These are phyloP conservation scores for Aspergillus egyptiacus DNA, from an alignment of 495 filamentous ascomycete species.

Conservation along the genomic window DNA sequence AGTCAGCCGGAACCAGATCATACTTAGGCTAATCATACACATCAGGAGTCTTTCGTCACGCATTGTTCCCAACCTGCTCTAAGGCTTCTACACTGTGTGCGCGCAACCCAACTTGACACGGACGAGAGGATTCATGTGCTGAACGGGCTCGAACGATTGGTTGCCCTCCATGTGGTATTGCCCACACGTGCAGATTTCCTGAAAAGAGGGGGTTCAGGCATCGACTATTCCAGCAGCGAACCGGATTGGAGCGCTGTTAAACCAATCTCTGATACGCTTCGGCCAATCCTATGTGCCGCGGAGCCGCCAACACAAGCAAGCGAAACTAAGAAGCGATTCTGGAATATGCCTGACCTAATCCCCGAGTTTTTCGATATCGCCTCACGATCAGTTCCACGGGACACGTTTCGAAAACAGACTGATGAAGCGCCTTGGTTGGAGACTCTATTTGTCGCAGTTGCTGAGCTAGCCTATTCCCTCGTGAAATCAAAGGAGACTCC, in stretches of 20 bases:
- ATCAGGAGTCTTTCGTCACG: slow-evolving; percentile 33
- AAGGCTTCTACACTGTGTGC: slow-evolving; percentile 32
- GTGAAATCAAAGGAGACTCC: slow-evolving; percentile 30
- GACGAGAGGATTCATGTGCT: slow-evolving; percentile 35
- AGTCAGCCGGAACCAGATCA: neutral
- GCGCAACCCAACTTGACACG: slow-evolving; percentile 30
- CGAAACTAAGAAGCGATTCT: slow-evolving; percentile 15
- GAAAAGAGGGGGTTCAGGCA: slow-evolving; percentile 37
- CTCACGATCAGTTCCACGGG: slow-evolving; percentile 46
- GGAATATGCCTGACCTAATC: slow-evolving; percentile 31
- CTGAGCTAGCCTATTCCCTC: slow-evolving; percentile 39
- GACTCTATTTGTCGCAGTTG: slow-evolving; percentile 53
- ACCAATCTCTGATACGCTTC: slow-evolving; percentile 38
- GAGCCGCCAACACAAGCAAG: slow-evolving; percentile 11
- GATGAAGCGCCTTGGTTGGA: slow-evolving; percentile 63
- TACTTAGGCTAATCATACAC: slow-evolving; percentile 3
- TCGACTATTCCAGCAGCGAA: slow-evolving; percentile 40
- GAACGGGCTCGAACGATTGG: slow-evolving; percentile 51
- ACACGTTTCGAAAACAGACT: slow-evolving; percentile 48
- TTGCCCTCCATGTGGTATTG: slow-evolving; percentile 64
- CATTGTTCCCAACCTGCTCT: slow-evolving; percentile 37
- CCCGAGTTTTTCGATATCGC: slow-evolving; percentile 53
- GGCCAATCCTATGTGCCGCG: slow-evolving; percentile 30
- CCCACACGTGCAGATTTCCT: slow-evolving; percentile 56
- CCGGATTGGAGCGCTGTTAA: slow-evolving; percentile 43